Percentiles rank a stretch among this genome's conserved stretches.
These are phyloP conservation scores for Leccinum uliginosum DNA, from an alignment of 768 basidiomycete species.

Conservation along the genomic window DNA sequence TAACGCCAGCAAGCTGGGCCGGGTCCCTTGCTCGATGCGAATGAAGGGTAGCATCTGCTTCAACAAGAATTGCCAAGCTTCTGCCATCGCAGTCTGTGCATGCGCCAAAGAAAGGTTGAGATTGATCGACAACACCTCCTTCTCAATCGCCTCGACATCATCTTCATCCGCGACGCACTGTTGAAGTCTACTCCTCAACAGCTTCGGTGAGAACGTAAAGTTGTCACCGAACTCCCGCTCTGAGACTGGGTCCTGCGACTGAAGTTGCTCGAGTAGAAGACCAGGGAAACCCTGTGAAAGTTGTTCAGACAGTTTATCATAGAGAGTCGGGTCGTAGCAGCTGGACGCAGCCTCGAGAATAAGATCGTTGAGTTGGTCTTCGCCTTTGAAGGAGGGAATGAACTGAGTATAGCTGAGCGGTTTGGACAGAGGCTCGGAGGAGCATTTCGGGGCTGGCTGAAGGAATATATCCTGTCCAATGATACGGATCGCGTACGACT, in stretches of 20 bases:
- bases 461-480: conserved; percentile 71
- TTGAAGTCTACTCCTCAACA: conserved; percentile 59
- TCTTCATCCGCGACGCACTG: conserved; percentile 34
- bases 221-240: conserved; percentile 78
- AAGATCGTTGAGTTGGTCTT: conserved; percentile 63
- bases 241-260: conserved; percentile 52
- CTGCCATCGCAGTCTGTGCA: conserved; percentile 66
- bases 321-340: conserved; percentile 67
- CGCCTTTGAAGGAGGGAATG: conserved; percentile 51
- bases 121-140: conserved; percentile 69
- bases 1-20: conserved; percentile 52
- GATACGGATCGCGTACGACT: conserved; percentile 72
- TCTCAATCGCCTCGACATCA: conserved; percentile 47
- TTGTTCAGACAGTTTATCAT: conserved; percentile 53
- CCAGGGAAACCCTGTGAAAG: conserved; percentile 52
- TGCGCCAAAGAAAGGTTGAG: conserved; percentile 84
- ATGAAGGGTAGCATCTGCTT: conserved; percentile 61
- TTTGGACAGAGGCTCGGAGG: conserved; percentile 37
- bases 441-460: conserved; percentile 41
- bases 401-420: conserved; percentile 60
- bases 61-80: conserved; percentile 75
- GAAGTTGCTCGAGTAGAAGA: conserved; percentile 61
- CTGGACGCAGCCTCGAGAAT: conserved; percentile 66
- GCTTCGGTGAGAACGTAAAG: conserved; percentile 64
- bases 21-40: conserved; percentile 52